Percentiles rank a stretch among this genome's conserved stretches.
Evolutionary conservation across 192 early-diverging fungal species (phyloP).

Genomic region (Coemansia guatemalensis): DNA sequence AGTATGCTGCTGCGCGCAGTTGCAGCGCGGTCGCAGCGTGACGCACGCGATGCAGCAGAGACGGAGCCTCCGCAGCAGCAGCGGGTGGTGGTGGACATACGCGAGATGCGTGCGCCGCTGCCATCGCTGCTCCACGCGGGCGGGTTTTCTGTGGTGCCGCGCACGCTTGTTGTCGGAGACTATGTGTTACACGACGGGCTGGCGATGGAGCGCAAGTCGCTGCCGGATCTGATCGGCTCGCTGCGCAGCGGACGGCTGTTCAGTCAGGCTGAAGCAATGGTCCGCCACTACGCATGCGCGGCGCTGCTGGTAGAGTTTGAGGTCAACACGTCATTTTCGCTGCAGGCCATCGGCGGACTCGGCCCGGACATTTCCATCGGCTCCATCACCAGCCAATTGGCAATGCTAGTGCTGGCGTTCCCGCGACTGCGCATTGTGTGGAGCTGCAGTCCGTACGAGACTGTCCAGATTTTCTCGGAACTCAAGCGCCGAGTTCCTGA

Average conservation of each 20-base stretch:
- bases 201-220: conserved; percentile 90
- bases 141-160: conserved; percentile 72
- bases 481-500: conserved; percentile 79
- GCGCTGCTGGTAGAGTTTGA: conserved; percentile 94
- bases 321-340: conserved; percentile 74
- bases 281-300: conserved; percentile 71
- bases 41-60: conserved; percentile 11
- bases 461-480: conserved; percentile 87
- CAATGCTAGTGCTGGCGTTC: conserved; percentile 77
- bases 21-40: conserved; percentile 25
- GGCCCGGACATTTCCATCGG: conserved; percentile 57
- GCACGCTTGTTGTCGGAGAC: conserved; percentile 90
- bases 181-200: conserved; percentile 85
- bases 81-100: conserved; percentile 79
- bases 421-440: conserved; percentile 84
- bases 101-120: conserved; percentile 92
- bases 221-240: conserved; percentile 83
- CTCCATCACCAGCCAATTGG: conserved; percentile 73
- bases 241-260: conserved; percentile 85
- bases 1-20: conserved; percentile 15
- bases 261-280: conserved; percentile 89
- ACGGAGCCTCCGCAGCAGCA: conserved; percentile 7
- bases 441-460: conserved; percentile 82
- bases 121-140: conserved; percentile 81
- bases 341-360: conserved; percentile 57